Base-by-base conservation (phyloP, 2,329 filamentous ascomycete genomes). In the Fusarium agapanthi region DNA sequence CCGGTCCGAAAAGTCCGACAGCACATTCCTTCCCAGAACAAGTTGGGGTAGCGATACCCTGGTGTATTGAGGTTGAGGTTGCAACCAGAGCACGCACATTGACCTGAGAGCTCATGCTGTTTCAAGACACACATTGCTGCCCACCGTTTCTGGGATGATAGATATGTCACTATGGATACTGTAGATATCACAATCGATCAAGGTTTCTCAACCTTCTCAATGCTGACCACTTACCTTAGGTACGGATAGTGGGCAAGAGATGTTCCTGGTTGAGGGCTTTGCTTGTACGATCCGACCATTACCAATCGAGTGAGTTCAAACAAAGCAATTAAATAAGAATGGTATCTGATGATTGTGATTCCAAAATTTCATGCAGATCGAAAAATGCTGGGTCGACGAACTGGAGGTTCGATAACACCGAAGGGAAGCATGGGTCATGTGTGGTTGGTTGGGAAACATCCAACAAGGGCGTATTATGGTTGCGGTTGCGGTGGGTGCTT, bases 1-100 rank as follows among this genome's bases (percentile, higher is more conserved):
- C 73, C 73, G 73, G 55, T 34, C 34, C 24, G 30, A 34, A 50
- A 61, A 67, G 37, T 50, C 66, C 66, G 40, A 18, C 35, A 26
- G 16, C 24, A 43, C n/a, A 43, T 65, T n/a, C 16, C 47, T 22
- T n/a, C 26, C 28, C 30, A 50, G 26, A 43, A 35, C 47, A 50
- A 50, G 45, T 32, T 50, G 45, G 45, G 11, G 28, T 30, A 47
- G 26, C 12, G 14, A 30, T 48, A 30, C 45, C 20, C 32, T 34
- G 14, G 32, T n/a, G n/a, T n/a, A n/a, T n/a, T n/a, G n/a, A n/a
- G n/a, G n/a, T n/a, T n/a, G n/a, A n/a, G n/a, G 15, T 54, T 54
- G 47, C 40, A 51, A 48, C 41, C 43, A 67, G 55, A 54, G n/a
- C 45, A 10, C 34, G 18, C 43, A 12, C 37, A 30, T 62, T 48